Evolutionary conservation across 2,329 filamentous ascomycete species (phyloP).

Genomic region (Colletotrichum sp.): DNA sequence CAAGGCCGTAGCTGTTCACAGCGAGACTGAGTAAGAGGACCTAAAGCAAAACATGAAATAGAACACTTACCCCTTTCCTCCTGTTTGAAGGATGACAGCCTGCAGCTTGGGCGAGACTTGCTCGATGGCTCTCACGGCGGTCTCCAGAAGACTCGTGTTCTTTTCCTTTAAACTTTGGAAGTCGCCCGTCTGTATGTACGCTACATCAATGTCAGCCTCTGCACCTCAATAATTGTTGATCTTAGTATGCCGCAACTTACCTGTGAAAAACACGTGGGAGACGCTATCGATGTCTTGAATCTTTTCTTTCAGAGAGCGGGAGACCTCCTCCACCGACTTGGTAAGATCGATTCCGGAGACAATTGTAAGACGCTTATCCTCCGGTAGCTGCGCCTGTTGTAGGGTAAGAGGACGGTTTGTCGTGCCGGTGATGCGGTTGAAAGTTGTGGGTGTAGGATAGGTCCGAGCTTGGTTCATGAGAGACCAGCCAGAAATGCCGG

Average conservation of each 20-base stretch:
- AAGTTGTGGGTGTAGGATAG: constrained; percentile 17
- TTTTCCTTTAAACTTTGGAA: not conserved
- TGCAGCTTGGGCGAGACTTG: not conserved
- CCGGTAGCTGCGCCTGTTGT: not conserved
- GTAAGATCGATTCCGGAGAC: constrained; percentile 18
- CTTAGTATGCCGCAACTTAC: too few species aligned
- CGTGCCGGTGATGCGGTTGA: constrained; percentile 22
- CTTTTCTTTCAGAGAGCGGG: not conserved
- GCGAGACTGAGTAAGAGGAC: not conserved
- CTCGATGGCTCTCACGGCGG: not conserved
- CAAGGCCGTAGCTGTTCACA: constrained; percentile 14
- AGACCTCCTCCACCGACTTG: constrained; percentile 10
- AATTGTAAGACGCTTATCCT: constrained; percentile 13
- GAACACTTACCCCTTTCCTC: constrained; percentile 4
- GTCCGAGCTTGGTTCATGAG: constrained; percentile 17
- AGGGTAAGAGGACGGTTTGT: constrained; percentile 20
- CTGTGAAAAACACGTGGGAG: constrained; percentile 23
- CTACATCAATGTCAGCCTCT: not conserved
- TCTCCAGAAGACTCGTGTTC: not conserved
- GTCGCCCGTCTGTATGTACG: constrained; percentile 13
- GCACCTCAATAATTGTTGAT: too few species aligned
- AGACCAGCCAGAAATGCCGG: constrained; percentile 25
- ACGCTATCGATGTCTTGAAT: constrained; percentile 15
- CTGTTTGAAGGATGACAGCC: constrained; percentile 22
- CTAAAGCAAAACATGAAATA: not conserved